Percentiles rank a stretch among this genome's conserved stretches.
phyloP scores from a whole-genome alignment of 2,329 filamentous ascomycete genomes.

The Colletotrichum australisinense region DNA sequence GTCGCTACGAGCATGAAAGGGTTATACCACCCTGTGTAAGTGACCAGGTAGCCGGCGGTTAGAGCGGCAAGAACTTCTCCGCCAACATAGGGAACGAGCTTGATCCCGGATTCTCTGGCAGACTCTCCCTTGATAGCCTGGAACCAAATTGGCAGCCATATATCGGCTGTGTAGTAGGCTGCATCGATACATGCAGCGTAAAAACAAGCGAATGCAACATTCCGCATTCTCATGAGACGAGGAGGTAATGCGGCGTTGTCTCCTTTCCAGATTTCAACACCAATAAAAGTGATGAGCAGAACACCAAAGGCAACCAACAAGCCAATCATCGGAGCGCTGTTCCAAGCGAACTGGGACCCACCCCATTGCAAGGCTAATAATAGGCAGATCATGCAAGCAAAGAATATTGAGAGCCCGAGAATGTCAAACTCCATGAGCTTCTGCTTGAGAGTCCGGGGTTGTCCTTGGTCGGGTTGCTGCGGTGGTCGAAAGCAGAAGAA shows the following conservation, averaged over 20 bases:
- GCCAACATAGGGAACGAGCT: conserved; percentile 45
- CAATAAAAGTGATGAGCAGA: conserved; percentile 43
- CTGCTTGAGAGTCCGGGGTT: conserved; percentile 25
- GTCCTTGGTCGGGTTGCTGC: conserved; percentile 11
- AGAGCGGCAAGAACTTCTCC: conserved; percentile 43
- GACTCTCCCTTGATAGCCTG: conserved; percentile 46
- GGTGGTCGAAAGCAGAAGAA: conserved; percentile 40
- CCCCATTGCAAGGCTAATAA: conserved; percentile 59
- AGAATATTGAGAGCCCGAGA: conserved; percentile 37
- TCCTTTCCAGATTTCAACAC: conserved; percentile 46
- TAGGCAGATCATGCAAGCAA: conserved; percentile 49
- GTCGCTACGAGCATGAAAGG: conserved; percentile 47
- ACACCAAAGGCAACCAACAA: conserved; percentile 47
- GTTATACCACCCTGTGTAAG: conserved; percentile 48
- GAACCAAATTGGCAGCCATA: conserved; percentile 49
- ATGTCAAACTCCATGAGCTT: conserved; percentile 39
- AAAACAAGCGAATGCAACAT: conserved; percentile 38
- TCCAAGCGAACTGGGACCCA: conserved; percentile 48
- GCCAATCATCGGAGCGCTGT: conserved; percentile 44
- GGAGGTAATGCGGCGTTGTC: conserved; percentile 51
- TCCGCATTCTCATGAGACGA: conserved; percentile 47
- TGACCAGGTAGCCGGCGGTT: conserved; percentile 41
- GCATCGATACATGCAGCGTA: conserved; percentile 30
- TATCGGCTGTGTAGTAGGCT: conserved; percentile 46
- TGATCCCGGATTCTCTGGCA: conserved; percentile 46